These are phyloP conservation scores for Erodium texanum DNA, from an alignment of 441 rosid species.

Conservation along the genomic window DNA sequence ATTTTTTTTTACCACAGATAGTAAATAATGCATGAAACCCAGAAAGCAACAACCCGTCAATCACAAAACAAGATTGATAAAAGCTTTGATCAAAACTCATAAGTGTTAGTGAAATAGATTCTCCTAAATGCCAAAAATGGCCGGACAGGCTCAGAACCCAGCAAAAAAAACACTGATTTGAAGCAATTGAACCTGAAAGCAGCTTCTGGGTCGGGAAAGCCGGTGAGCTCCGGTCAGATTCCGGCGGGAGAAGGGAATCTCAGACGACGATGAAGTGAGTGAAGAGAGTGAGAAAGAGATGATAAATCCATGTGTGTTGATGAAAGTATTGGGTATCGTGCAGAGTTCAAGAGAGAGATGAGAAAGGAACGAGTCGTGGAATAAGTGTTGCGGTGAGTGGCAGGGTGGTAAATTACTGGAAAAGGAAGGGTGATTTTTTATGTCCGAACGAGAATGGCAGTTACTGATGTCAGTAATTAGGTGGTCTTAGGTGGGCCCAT, in stretches of 20 bases:
- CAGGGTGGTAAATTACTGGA: background rate
- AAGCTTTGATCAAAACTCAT: too few relatives aligned
- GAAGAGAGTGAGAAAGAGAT: background rate
- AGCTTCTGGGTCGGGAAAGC: background rate
- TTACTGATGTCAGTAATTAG: background rate
- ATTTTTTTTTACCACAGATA: slow-evolving; percentile 6
- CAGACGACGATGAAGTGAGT: background rate
- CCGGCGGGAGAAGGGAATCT: background rate
- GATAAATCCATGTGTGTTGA: background rate
- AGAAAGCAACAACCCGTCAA: background rate
- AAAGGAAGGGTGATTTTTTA: background rate
- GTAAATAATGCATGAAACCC: slow-evolving; percentile 13
- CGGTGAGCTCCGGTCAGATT: background rate
- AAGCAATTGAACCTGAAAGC: background rate
- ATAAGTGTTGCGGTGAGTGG: background rate
- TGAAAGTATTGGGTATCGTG: background rate
- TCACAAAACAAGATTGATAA: background rate
- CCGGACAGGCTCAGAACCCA: background rate
- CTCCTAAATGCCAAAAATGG: background rate
- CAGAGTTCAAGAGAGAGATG: background rate
- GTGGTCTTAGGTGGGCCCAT: background rate
- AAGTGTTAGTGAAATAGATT: slow-evolving; percentile 11
- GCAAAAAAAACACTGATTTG: background rate
- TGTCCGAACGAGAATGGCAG: background rate
- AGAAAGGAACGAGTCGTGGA: background rate